These are phyloP conservation scores for Colletotrichum sojae DNA, from an alignment of 2,329 filamentous ascomycete species.

Conservation along the genomic window DNA sequence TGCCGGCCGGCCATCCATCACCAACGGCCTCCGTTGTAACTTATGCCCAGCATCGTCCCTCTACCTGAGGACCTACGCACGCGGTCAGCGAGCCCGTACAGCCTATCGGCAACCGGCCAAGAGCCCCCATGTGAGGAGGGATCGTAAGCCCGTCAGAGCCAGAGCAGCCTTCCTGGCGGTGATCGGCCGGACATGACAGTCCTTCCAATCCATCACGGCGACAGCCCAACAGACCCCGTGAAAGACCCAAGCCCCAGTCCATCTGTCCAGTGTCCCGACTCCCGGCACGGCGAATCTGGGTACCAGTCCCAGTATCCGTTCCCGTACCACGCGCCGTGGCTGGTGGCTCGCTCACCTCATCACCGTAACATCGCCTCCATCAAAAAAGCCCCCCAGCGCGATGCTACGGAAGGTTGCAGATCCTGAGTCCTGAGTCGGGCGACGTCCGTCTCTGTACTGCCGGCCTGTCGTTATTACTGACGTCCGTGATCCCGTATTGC, in stretches of 20 bases:
- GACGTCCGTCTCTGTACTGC: constrained; percentile 18
- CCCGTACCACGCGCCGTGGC: constrained; percentile 7
- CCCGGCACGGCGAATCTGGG: constrained; percentile 6
- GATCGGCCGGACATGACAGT: constrained; percentile 4
- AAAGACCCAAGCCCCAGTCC: neutral
- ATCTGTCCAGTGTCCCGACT: neutral
- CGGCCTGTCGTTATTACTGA: constrained; percentile 21
- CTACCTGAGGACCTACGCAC: neutral
- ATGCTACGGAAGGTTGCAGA: constrained; percentile 25
- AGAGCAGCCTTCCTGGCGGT: constrained; percentile 19
- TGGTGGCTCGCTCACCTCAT: constrained; percentile 28
- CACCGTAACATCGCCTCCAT: constrained; percentile 26
- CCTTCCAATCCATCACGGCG: constrained; percentile 5
- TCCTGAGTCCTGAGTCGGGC: constrained; percentile 29
- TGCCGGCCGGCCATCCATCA: neutral
- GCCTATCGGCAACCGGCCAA: constrained; percentile 4
- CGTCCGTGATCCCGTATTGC: constrained; percentile 21
- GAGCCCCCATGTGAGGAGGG: constrained; percentile 7
- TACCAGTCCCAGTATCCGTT: neutral
- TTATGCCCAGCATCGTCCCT: neutral
- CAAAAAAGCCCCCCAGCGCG: constrained; percentile 3
- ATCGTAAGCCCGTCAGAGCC: neutral
- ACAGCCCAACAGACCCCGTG: constrained; percentile 6
- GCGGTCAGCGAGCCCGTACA: neutral
- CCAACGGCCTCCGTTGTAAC: neutral